Evolutionary conservation across 257 asterid genomes (phyloP), one percentile per base, ranked within the genome.

Genomic region (Catharanthus roseus): DNA sequence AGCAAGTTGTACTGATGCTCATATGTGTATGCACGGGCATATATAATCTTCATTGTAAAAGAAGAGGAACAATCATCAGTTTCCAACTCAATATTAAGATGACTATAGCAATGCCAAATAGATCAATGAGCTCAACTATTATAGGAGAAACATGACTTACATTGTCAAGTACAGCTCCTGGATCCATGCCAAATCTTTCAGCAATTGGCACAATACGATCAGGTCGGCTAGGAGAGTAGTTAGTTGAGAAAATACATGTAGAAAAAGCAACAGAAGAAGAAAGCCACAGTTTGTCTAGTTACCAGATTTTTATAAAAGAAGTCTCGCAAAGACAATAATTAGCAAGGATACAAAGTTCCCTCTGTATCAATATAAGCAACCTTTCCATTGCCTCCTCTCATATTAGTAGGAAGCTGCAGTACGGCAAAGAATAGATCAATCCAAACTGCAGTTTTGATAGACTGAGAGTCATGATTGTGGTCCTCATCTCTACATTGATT

Each of bases 331-430:
- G 42, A 67, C 55, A 80, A 53, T 24, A 65, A 62, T 65, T 38
- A 65, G 69, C 26, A 79, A 88, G 95, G 96, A 89, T 93, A 93
- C 98, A 93, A 93, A 45, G 98, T 93, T 58, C 98, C 98, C 82
- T 93, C 97, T 10, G 99, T 92, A 79, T 91, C 96, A 57, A 95
- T 88, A 77, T 89, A 95, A 79, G 97, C 97, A 84, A 95, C 99
- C 81, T 95, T 95, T 70, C 99, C 99, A 72, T 95, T 95, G 74
- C 99, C 99, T 61, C 99, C 99, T 77, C 79, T 91, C 97, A 95
- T 84, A 69, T 76, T 89, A 69, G 84, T 82, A 45, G 99, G 99
- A 73, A 95, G 98, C 99, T 95, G 93, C 77, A 87, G 68, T 64
- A 71, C 16, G 9, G 51, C 29, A 54, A 60, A 68, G 19, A 72